Conservation (phyloP, 176 grass and related monocot species). For the Bothriochloa decipiens region DNA sequence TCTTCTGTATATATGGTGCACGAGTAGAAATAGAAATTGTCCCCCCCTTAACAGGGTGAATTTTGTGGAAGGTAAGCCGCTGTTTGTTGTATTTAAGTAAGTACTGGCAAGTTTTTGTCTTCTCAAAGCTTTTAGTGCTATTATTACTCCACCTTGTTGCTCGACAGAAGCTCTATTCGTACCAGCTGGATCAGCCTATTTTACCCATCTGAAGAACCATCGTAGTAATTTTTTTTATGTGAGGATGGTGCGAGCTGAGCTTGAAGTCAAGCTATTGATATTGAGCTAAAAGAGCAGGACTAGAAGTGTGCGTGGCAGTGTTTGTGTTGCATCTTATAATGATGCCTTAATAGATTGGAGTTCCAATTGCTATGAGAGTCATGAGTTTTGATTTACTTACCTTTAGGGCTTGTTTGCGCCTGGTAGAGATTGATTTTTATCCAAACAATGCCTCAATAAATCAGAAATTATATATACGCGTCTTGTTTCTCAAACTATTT, state of each 20-base stretch:
- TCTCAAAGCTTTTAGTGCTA: not conserved
- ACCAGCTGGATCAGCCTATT: not conserved
- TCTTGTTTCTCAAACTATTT: not conserved
- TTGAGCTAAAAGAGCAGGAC: not conserved
- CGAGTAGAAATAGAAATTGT: not conserved
- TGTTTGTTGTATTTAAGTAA: not conserved
- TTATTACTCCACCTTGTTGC: conserved; percentile 10
- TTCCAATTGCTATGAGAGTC: not conserved
- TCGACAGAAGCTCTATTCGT: not conserved
- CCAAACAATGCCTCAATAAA: not conserved
- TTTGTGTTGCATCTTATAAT: not conserved
- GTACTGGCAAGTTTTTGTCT: not conserved
- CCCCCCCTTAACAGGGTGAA: not conserved
- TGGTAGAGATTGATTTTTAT: not conserved
- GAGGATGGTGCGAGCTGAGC: no score
- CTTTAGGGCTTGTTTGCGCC: not conserved
- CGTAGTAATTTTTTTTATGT: not conserved
- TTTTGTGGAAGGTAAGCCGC: not conserved
- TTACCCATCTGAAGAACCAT: not conserved
- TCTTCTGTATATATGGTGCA: not conserved
- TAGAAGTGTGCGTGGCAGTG: not conserved
- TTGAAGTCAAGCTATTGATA: not conserved
- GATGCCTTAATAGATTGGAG: not conserved
- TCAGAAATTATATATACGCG: not conserved
- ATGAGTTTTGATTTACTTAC: not conserved